Base-by-base conservation (phyloP, 2,329 filamentous ascomycete genomes). In the Sporothrix euskadiensis region DNA sequence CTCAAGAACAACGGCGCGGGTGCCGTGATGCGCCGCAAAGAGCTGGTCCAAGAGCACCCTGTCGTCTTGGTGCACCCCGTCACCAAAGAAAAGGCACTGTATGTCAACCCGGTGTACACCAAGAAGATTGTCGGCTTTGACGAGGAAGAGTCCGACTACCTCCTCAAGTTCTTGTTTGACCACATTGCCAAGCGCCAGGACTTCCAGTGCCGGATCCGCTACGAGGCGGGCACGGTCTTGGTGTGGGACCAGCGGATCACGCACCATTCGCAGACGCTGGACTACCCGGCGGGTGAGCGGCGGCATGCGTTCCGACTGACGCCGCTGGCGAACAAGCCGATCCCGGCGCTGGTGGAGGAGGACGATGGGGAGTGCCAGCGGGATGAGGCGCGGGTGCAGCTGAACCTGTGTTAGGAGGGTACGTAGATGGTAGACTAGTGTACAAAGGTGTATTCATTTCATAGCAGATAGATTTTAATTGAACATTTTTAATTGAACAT, bases 11-110 rank as follows among this genome's bases (percentile, higher is more conserved):
- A 59, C 26, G 69, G 69, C 39, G 22, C n/a, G 1, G 56, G 26
- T 8, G 69, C 69, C 8, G 69, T 71, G 30, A 69, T 73, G 61
- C 73, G 72, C 22, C 66, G 73, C 69, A 68, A 73, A 52, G 72
- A 93, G 0, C 89, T 96, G 1, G 86, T 89, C 1, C 90, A 88
- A 61, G 88, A 90, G 69, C 94, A 97, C 78, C 94, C 94, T 0
- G 84, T 97, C 75, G 89, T 97, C 2, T 85, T 93, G n/a, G 94
- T 92, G 0, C 93, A 97, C 79, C 93, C 93, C 0, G 88, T 86
- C 5, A 97, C 93, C 0, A 92, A 92, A 14, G 92, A 96, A 81
- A 97, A 96, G 83, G 91, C 92, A 0, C 83, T 97, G 7, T 97
- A 88, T 77, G 88, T 97, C 49, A 97, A 96, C 80, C 69, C 69